Base-by-base conservation (phyloP, 495 filamentous ascomycete species). In the Hypoxylon subgilvum region DNA sequence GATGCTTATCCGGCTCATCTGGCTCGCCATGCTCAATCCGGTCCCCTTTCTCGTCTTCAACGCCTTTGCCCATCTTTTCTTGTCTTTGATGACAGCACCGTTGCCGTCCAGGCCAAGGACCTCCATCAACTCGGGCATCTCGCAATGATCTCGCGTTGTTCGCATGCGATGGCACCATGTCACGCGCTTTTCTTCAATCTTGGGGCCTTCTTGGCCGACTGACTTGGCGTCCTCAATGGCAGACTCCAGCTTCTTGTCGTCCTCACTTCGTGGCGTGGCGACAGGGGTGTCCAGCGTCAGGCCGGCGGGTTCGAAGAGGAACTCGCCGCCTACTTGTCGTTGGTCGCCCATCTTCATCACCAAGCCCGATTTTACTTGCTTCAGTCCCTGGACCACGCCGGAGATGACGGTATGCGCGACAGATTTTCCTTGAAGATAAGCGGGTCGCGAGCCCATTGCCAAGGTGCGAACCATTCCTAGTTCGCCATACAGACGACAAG, bases 141-240 rank as follows among this genome's bases (percentile, higher is more conserved):
- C 89, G 1, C 81, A 79, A 63, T 96, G 92, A 63, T 91, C 89
- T 32, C 91, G 69, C 19, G 89, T 92, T 46, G 82, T 88, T 62
- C 75, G 74, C 90, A 96, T 96, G 2, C 91, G 80, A 72, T 92
- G 88, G 63, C 87, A 92, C 91, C 91, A 96, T 1, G 81, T 82
- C 1, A 89, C 81, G 36, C 72, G 68, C 66, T 85, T 86, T 34
- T 82, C 80, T 61, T 80, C 74, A 4, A 65, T 63, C 38, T 65
- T 48, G 16, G 43, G 35, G 17, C 55, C 32, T 38, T 61, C 52
- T 1, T 52, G 58, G 10, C 54, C 66, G 3, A 63, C 61, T 4
- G 52, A 43, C 2, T 45, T 64, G 7, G 52, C 70, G 2, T 61
- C 57, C 57, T 69, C 69, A 7, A 54, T 57, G 32, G 70, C 49